Evolutionary conservation across 768 basidiomycete species (phyloP).

Genomic region (Myochromella boudieri): DNA sequence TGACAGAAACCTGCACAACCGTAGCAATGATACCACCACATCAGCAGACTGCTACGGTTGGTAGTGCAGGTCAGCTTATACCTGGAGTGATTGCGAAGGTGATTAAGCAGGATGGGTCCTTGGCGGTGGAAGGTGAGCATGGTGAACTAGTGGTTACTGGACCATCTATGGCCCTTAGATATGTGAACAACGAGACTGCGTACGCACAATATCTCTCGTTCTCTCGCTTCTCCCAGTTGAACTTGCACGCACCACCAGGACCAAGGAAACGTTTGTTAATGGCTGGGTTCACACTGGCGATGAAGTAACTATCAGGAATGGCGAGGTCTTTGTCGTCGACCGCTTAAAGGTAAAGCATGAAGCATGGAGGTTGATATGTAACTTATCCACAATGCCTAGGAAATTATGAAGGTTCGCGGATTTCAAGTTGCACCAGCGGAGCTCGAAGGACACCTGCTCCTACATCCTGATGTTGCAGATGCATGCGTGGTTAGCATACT

Average conservation of each 20-base stretch:
- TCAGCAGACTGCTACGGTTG: conserved; percentile 46
- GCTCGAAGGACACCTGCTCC: conserved; percentile 62
- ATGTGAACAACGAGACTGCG: conserved; percentile 60
- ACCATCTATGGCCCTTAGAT: conserved; percentile 60
- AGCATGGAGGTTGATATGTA: background rate
- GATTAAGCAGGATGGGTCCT: conserved; percentile 54
- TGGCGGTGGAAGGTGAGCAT: conserved; percentile 55
- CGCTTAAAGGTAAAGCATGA: conserved; percentile 59
- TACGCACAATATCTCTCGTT: conserved; percentile 30
- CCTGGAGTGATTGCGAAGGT: conserved; percentile 59
- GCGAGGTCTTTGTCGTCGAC: conserved; percentile 70
- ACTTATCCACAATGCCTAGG: conserved; percentile 34
- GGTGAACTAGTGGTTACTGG: conserved; percentile 63
- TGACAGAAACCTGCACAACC: conserved; percentile 63
- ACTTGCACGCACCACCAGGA: conserved; percentile 34
- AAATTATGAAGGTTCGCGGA: conserved; percentile 68
- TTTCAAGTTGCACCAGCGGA: conserved; percentile 68
- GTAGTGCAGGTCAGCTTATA: conserved; percentile 57
- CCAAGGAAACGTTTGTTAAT: conserved; percentile 61
- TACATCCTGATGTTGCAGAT: conserved; percentile 60
- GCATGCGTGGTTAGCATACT: conserved; percentile 64
- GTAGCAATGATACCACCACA: conserved; percentile 45
- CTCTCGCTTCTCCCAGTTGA: background rate
- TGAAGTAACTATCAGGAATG: conserved; percentile 64
- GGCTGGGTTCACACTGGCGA: conserved; percentile 73